Evolutionary conservation across 305 asterid genomes (phyloP).

Genomic region (Fraxinus sp.): DNA sequence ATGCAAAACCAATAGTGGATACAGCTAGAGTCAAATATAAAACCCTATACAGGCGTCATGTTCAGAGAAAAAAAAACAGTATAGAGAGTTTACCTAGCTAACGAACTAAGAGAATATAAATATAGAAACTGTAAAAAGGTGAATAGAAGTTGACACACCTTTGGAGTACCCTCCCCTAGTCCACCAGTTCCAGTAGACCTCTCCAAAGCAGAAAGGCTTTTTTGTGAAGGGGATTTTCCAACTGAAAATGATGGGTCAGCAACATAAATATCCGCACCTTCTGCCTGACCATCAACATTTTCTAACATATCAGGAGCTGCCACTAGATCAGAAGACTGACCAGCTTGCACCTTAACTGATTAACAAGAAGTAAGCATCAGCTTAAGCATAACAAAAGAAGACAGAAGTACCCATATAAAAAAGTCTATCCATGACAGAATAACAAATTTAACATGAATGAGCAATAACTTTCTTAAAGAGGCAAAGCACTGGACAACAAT

Average conservation of each 20-base stretch:
- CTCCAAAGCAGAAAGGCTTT: slow-evolving; percentile 51
- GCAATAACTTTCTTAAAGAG: neutral
- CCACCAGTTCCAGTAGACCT: slow-evolving; percentile 67
- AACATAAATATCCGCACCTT: slow-evolving; percentile 48
- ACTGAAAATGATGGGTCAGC: slow-evolving; percentile 69
- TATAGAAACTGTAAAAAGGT: neutral
- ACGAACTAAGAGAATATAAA: neutral
- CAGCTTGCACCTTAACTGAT: slow-evolving; percentile 44
- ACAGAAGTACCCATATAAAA: neutral
- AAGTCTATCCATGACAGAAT: neutral
- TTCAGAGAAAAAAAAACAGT: neutral
- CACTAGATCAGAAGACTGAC: slow-evolving; percentile 38
- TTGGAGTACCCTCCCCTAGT: slow-evolving; percentile 94
- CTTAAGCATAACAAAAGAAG: slow-evolving; percentile 15
- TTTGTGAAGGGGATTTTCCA: slow-evolving; percentile 78
- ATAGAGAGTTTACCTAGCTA: neutral
- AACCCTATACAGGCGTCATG: neutral
- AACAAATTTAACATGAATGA: neutral
- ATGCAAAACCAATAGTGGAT: neutral
- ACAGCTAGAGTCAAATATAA: neutral
- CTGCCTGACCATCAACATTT: slow-evolving; percentile 41
- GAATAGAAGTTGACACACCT: slow-evolving; percentile 47
- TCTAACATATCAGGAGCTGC: slow-evolving; percentile 36
- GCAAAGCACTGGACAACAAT: neutral
- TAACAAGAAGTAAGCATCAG: slow-evolving; percentile 21